Evolutionary conservation across 2,329 filamentous ascomycete genomes (phyloP).

Genomic region (Cladosporium sphaerospermum): DNA sequence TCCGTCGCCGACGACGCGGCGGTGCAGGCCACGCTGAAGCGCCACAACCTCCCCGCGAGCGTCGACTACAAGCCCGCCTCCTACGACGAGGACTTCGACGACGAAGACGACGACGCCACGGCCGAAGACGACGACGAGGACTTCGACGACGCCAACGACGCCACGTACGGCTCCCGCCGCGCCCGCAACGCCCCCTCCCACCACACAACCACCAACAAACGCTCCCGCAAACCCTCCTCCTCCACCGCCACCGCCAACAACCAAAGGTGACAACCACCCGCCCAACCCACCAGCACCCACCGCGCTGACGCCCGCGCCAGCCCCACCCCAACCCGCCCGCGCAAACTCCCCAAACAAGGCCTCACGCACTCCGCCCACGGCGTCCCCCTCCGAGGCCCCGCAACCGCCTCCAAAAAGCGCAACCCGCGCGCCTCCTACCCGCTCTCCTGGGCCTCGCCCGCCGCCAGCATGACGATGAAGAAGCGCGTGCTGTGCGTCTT

Average conservation of each 20-base stretch:
- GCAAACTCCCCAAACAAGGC: conserved; percentile 42
- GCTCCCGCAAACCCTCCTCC: conserved; percentile 37
- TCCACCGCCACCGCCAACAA: conserved; percentile 33
- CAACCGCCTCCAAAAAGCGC: conserved; percentile 70
- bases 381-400: conserved; percentile 50
- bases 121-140: neutral
- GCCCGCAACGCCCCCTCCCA: conserved; percentile 24
- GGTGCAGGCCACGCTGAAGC: conserved; percentile 53
- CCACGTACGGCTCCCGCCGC: conserved; percentile 46
- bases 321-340: too few relatives aligned
- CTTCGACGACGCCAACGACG: conserved; percentile 37
- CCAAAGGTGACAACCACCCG: conserved; percentile 39
- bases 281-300: conserved; percentile 29
- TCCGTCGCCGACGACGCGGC: conserved; percentile 56
- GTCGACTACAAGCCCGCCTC: conserved; percentile 39
- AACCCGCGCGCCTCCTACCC: conserved; percentile 60
- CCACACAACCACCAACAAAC: conserved; percentile 33
- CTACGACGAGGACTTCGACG: conserved; percentile 53
- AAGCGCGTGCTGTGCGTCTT: conserved; percentile 93
- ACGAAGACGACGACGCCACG: conserved; percentile 43
- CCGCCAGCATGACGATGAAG: conserved; percentile 96
- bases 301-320: too few relatives aligned
- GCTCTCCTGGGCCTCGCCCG: conserved; percentile 84
- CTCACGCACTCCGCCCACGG: conserved; percentile 74
- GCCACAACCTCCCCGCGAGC: conserved; percentile 48